Evolutionary conservation across 768 basidiomycete genomes (phyloP).

Genomic region (Tulasnella sp.): DNA sequence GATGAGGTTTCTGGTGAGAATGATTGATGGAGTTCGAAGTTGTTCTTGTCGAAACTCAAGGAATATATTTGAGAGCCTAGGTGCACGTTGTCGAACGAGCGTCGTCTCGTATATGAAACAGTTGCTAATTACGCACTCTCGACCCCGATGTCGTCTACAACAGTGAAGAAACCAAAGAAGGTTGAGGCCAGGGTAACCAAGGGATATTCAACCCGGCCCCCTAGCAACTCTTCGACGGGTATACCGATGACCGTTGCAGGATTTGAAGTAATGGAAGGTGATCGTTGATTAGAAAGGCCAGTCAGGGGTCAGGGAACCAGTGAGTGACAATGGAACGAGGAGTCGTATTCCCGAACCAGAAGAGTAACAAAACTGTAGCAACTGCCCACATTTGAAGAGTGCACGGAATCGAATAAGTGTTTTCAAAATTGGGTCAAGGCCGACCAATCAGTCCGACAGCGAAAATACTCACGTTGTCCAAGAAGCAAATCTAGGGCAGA

Average conservation of each 20-base stretch:
- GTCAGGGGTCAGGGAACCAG: too few species aligned
- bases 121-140: slow-evolving; percentile 25
- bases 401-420: slow-evolving; percentile 78
- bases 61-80: not conserved
- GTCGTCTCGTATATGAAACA: too few species aligned
- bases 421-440: slow-evolving; percentile 71
- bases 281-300: slow-evolving; percentile 48
- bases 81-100: too few species aligned
- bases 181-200: slow-evolving; percentile 14
- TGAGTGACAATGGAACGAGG: too few species aligned
- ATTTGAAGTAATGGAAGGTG: slow-evolving; percentile 61
- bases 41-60: slow-evolving; percentile 36
- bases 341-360: slow-evolving; percentile 54
- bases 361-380: slow-evolving; percentile 59
- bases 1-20: slow-evolving; percentile 42
- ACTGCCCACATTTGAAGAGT: slow-evolving; percentile 71
- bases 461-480: slow-evolving; percentile 45
- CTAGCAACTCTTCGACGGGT: too few species aligned
- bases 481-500: not conserved
- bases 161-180: slow-evolving; percentile 35
- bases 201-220: too few species aligned
- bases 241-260: slow-evolving; percentile 61
- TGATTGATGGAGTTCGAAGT: slow-evolving; percentile 43
- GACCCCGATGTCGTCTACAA: slow-evolving; percentile 30
- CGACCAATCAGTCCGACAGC: slow-evolving; percentile 64